Conservation (phyloP, 352 stramenopile genomes). For the Phytophthora chlamydospora region DNA sequence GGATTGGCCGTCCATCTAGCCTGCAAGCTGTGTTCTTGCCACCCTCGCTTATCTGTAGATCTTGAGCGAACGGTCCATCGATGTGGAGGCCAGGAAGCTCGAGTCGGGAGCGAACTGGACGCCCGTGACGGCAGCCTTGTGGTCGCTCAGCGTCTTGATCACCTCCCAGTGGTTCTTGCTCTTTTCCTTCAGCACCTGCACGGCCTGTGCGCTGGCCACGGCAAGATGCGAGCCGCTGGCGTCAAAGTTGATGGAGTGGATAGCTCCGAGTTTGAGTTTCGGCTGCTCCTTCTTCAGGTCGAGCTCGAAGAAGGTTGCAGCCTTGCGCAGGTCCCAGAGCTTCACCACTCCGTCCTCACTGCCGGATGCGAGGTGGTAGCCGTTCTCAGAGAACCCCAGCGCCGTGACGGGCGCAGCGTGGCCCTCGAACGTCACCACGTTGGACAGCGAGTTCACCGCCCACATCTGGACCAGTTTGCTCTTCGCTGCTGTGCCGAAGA, state of each 20-base stretch:
- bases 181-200: conserved; percentile 67
- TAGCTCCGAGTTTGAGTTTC: conserved; percentile 47
- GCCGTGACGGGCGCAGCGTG: conserved; percentile 70
- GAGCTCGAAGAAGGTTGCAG: conserved; percentile 77
- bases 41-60: conserved; percentile 57
- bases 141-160: conserved; percentile 64
- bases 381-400: conserved; percentile 95
- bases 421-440: conserved; percentile 89
- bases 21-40: neutral
- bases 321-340: conserved; percentile 95
- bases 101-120: conserved; percentile 64
- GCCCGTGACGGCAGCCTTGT: conserved; percentile 72
- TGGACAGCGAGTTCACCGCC: conserved; percentile 89
- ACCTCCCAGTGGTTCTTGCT: conserved; percentile 71
- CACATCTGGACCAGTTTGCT: conserved; percentile 90
- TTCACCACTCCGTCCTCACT: conserved; percentile 80
- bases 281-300: conserved; percentile 47
- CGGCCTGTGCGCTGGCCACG: conserved; percentile 45
- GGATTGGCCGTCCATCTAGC: neutral
- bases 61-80: conserved; percentile 82
- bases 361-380: conserved; percentile 92
- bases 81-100: conserved; percentile 69
- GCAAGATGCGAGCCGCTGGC: conserved; percentile 63
- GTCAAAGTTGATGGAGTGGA: conserved; percentile 69
- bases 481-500: conserved; percentile 82